phyloP scores from a whole-genome alignment of 2,329 filamentous ascomycete species.

The Lachnellula cervina region DNA sequence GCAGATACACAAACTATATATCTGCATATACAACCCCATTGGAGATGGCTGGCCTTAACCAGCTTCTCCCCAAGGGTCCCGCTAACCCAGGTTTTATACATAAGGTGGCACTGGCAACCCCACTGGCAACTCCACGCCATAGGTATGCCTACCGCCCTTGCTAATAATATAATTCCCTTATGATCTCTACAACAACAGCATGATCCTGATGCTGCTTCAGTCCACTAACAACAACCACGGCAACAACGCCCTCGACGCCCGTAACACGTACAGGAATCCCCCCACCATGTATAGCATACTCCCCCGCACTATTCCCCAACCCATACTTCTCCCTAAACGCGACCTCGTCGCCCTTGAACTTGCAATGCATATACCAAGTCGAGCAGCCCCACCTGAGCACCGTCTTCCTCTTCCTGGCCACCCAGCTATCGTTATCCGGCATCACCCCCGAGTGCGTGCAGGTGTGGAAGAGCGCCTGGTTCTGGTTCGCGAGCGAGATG shows the following conservation, averaged over 20 bases:
- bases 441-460: conserved; percentile 61
- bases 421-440: conserved; percentile 70
- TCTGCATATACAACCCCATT: too few relatives aligned
- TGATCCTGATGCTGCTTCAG: conserved; percentile 76
- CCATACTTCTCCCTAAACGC: conserved; percentile 62
- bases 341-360: conserved; percentile 59
- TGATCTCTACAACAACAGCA: conserved; percentile 61
- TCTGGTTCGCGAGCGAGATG: conserved; percentile 54
- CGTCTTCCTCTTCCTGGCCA: conserved; percentile 64
- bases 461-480: conserved; percentile 65
- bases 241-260: conserved; percentile 71
- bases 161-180: conserved; percentile 24
- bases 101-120: too few relatives aligned
- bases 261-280: conserved; percentile 67
- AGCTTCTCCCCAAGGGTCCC: too few relatives aligned
- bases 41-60: too few relatives aligned
- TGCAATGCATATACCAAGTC: conserved; percentile 68
- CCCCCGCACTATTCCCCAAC: conserved; percentile 50
- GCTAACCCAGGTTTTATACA: too few relatives aligned
- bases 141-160: neutral
- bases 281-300: conserved; percentile 75
- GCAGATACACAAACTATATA: too few relatives aligned
- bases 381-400: conserved; percentile 66
- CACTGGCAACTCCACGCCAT: too few relatives aligned
- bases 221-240: conserved; percentile 70